A percentile compares a stretch with the other conserved stretches of the same genome.
These are phyloP conservation scores for Coffea humblotiana DNA, from an alignment of 305 asterid species.

Conservation along the genomic window DNA sequence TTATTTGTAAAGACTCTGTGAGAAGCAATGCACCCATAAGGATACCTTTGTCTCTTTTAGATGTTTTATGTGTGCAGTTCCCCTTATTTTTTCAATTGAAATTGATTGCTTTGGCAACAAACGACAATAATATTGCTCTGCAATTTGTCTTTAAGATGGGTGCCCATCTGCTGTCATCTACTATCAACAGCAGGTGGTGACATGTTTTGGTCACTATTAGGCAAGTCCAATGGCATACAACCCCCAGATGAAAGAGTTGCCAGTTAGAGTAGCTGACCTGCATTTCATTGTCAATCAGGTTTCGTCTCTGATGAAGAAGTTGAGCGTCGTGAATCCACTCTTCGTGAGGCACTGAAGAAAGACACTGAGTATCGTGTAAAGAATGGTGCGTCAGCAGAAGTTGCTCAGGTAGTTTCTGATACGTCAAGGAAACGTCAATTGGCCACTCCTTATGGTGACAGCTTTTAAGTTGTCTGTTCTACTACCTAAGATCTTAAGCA, in stretches of 20 bases:
- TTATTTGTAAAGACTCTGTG: neutral
- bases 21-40: neutral
- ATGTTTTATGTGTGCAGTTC: neutral
- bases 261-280: neutral
- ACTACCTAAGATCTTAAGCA: neutral
- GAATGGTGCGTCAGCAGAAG: slow-evolving; percentile 59
- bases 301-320: slow-evolving; percentile 78
- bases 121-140: neutral
- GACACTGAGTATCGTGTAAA: slow-evolving; percentile 54
- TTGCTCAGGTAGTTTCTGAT: slow-evolving; percentile 64
- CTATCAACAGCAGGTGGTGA: neutral
- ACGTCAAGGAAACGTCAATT: neutral
- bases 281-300: slow-evolving; percentile 30
- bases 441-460: neutral
- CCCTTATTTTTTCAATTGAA: neutral
- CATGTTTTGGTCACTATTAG: too few species aligned
- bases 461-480: too few species aligned
- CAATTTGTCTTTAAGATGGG: neutral
- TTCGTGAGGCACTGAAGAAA: slow-evolving; percentile 45
- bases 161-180: neutral
- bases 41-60: neutral
- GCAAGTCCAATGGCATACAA: too few species aligned
- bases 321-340: slow-evolving; percentile 57
- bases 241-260: too few species aligned
- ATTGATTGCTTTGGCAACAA: neutral